Base-by-base conservation (phyloP, 108 stramenopile species). In the Conticribra weissflogii region DNA sequence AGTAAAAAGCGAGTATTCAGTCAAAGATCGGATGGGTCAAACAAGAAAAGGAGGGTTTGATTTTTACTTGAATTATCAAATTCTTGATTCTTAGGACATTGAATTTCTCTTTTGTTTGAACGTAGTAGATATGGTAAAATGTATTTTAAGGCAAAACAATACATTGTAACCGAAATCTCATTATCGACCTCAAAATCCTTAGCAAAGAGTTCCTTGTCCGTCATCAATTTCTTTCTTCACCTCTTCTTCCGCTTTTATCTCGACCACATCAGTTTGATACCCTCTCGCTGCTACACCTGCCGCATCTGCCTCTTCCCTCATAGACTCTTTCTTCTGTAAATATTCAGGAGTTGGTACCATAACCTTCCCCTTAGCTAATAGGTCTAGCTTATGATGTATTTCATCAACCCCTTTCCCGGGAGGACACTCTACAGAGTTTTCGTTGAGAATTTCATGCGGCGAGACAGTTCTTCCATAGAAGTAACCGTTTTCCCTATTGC, bases 401-500 rank as follows among this genome's bases (percentile, higher is more conserved):
- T 73, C 72, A 25, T 66, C 72, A 30, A 66, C 31, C 15, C 72
- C 72, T 28, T 54, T 73, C 22, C 32, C 87, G n/a, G 76, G 70
- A n/a, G 87, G 87, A 28, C 33, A 16, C 30, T 50, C 36, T 2
- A 85, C 72, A 3, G 51, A 46, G 21, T 83, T 76, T 1, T 61
- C 74, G 3, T 22, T 34, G 15, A 88, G 63, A 16, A 88, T 59
- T 19, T 83, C 81, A 46, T 72, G 74, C n/a, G 79, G 55, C 22
- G 36, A 56, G 22, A 78, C 55, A 7, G 21, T 9, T 31, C 64
- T 63, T 18, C 86, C 89, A 63, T 94, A 94, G 59, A 91, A 94
- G 4, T 68, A 56, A 18, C 74, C 49, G 54, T 94, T 94, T 33
- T 88, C 84, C n/a, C 82, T 79, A 9, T 74, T 49, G 9, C 92